Evolutionary conservation across 257 asterid species (phyloP).

Genomic region (Ballota nigra): DNA sequence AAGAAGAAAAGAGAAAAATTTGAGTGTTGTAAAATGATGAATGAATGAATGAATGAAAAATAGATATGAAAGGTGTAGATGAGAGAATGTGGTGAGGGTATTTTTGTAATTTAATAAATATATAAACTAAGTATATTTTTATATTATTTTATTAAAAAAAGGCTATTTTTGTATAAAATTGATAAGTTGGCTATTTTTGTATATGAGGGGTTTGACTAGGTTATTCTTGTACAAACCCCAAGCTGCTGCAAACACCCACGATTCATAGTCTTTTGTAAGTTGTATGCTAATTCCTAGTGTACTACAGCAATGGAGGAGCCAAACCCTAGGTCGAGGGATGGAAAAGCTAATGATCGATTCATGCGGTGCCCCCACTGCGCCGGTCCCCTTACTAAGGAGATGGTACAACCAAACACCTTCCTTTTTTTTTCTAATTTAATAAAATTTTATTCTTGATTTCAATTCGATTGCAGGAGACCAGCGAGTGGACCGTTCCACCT

Average conservation of each 20-base stretch:
- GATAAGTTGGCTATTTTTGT: too few species aligned
- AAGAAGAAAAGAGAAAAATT: too few species aligned
- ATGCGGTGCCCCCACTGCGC: conserved; percentile 74
- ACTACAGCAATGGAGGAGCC: conserved; percentile 30
- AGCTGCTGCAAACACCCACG: background rate
- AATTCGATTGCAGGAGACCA: conserved; percentile 60
- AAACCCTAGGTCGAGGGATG: conserved; percentile 15
- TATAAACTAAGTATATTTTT: too few species aligned
- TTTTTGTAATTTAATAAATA: too few species aligned
- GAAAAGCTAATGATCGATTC: conserved; percentile 22
- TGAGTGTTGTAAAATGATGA: too few species aligned
- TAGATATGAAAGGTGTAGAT: too few species aligned
- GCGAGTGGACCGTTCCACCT: conserved; percentile 77
- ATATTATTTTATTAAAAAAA: too few species aligned
- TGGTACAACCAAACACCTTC: conserved; percentile 33
- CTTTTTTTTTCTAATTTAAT: background rate
- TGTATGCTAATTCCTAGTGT: background rate
- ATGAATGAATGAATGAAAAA: too few species aligned
- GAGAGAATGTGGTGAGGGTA: too few species aligned
- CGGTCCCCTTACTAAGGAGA: conserved; percentile 76
- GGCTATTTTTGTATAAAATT: too few species aligned
- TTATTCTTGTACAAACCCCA: too few species aligned
- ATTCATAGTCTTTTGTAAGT: background rate
- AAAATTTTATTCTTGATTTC: background rate
- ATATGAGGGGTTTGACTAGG: too few species aligned